Evolutionary conservation across 169 alveolate species (phyloP).

Genomic region (Pseudocohnilembus persalinus): DNA sequence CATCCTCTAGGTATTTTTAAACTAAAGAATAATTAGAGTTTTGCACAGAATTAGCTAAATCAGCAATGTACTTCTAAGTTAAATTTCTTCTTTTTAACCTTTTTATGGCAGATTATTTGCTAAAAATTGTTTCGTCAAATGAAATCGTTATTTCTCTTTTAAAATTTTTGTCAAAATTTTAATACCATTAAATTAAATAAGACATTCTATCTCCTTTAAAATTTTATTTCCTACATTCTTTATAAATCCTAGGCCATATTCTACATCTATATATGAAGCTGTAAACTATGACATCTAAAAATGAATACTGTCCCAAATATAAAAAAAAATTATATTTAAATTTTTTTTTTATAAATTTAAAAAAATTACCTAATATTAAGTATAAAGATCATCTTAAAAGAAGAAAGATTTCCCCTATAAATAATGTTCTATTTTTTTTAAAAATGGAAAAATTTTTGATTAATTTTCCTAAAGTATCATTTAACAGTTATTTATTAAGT

Average conservation of each 20-base stretch:
- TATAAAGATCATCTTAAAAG: background rate
- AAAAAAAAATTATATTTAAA: too few relatives aligned
- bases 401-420: background rate
- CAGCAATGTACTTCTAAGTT: background rate
- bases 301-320: background rate
- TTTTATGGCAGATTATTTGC: slow-evolving; percentile 4
- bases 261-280: slow-evolving; percentile 13
- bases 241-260: slow-evolving; percentile 22
- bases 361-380: background rate
- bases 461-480: background rate
- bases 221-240: slow-evolving; percentile 1
- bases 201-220: slow-evolving; percentile 1
- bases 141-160: background rate
- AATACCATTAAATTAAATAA: slow-evolving; percentile 1
- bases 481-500: too few relatives aligned
- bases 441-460: too few relatives aligned
- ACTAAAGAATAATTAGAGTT: background rate
- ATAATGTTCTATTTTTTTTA: background rate
- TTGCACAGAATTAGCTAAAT: slow-evolving; percentile 6
- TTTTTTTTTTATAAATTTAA: too few relatives aligned
- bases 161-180: background rate
- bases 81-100: background rate
- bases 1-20: background rate
- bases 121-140: background rate
- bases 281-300: slow-evolving; percentile 26